These are phyloP conservation scores for Meyerozyma carpophila DNA, from an alignment of 1,139 yeast species.

Conservation along the genomic window DNA sequence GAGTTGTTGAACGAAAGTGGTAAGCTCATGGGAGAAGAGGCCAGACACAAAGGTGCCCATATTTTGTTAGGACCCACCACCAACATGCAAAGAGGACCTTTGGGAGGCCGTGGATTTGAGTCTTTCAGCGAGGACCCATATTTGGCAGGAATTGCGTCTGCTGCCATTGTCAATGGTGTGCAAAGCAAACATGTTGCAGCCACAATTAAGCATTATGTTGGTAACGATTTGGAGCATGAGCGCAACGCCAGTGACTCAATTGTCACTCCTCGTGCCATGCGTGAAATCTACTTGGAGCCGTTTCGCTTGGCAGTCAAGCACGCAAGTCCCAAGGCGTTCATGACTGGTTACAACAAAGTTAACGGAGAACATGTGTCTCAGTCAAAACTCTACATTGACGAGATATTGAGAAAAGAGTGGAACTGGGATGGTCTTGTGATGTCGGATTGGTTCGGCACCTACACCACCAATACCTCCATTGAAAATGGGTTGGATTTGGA, in stretches of 20 bases:
- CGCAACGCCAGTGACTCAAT: slow-evolving; percentile 11
- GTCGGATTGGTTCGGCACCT: slow-evolving; percentile 18
- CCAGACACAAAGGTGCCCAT: slow-evolving; percentile 28
- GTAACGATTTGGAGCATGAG: slow-evolving; percentile 10
- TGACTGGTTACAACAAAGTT: slow-evolving; percentile 16
- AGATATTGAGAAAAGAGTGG: slow-evolving; percentile 15
- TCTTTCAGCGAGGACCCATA: slow-evolving; percentile 30
- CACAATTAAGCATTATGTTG: slow-evolving; percentile 10
- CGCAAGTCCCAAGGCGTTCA: slow-evolving; percentile 12
- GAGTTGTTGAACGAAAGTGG: slow-evolving; percentile 25
- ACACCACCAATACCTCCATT: slow-evolving; percentile 12
- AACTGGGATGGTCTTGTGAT: slow-evolving; percentile 13
- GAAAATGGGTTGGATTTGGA: slow-evolving; percentile 17
- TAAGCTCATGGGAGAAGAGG: slow-evolving; percentile 29
- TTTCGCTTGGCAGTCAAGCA: slow-evolving; percentile 15
- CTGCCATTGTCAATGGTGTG: slow-evolving; percentile 25
- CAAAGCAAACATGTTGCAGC: slow-evolving; percentile 16
- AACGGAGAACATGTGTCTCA: slow-evolving; percentile 15
- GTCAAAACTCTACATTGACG: slow-evolving; percentile 10
- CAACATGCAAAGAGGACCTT: slow-evolving; percentile 21
- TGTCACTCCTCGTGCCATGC: slow-evolving; percentile 15
- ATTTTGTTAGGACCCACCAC: slow-evolving; percentile 32
- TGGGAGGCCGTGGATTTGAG: slow-evolving; percentile 34
- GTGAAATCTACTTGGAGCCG: slow-evolving; percentile 18
- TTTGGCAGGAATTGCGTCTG: slow-evolving; percentile 26